Conservation (phyloP, 2,329 filamentous ascomycete genomes). For the Colletotrichum sp. region DNA sequence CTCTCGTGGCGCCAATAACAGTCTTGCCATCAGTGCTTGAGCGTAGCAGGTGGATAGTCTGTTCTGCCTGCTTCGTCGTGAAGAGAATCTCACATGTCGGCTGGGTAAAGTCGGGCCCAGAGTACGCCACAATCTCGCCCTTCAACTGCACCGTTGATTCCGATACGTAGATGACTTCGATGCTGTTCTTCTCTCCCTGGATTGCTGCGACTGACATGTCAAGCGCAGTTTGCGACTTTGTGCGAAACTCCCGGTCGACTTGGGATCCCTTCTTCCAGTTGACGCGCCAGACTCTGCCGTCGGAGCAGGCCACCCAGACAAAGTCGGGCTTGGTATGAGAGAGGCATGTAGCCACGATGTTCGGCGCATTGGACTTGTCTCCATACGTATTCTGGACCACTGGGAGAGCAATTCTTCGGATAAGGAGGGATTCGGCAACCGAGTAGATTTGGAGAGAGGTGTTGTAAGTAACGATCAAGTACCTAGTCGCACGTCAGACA, state of each 20-base stretch:
- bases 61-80: slow-evolving; percentile 37
- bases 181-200: slow-evolving; percentile 33
- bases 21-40: slow-evolving; percentile 59
- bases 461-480: slow-evolving; percentile 77
- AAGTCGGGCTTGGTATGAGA: slow-evolving; percentile 46
- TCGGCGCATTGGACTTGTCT: slow-evolving; percentile 29
- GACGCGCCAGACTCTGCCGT: slow-evolving; percentile 61
- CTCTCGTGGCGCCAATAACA: slow-evolving; percentile 46
- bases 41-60: slow-evolving; percentile 47
- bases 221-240: slow-evolving; percentile 47
- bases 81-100: slow-evolving; percentile 39
- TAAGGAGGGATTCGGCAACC: slow-evolving; percentile 78
- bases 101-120: slow-evolving; percentile 31
- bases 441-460: slow-evolving; percentile 83
- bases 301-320: slow-evolving; percentile 65
- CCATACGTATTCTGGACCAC: slow-evolving; percentile 26
- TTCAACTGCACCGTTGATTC: slow-evolving; percentile 9
- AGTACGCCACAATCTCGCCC: slow-evolving; percentile 51
- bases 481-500: slow-evolving; percentile 50
- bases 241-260: slow-evolving; percentile 45
- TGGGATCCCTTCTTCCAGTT: slow-evolving; percentile 60
- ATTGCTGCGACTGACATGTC: slow-evolving; percentile 49
- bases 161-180: slow-evolving; percentile 46
- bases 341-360: slow-evolving; percentile 46
- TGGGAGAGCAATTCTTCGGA: slow-evolving; percentile 70